Conservation (phyloP, 768 basidiomycete genomes). For the Exidia glandulosa region DNA sequence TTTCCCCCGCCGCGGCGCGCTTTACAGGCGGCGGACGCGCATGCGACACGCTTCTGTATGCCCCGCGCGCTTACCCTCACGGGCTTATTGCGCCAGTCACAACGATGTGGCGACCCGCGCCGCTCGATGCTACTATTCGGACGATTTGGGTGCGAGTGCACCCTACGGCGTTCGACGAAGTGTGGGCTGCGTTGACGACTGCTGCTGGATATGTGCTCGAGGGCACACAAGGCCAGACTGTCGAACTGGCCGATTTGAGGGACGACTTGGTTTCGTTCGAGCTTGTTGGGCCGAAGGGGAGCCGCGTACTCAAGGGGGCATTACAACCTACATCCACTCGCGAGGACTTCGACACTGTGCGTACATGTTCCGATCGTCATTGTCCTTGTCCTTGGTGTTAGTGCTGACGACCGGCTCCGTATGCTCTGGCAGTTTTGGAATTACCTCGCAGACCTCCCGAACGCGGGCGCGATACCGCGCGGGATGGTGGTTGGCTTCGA, state of each 20-base stretch:
- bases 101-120: constrained; percentile 58
- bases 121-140: constrained; percentile 19
- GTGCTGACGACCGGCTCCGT: no score
- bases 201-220: constrained; percentile 25
- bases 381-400: no score
- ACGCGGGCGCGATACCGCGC: constrained; percentile 54
- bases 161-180: constrained; percentile 54
- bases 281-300: constrained; percentile 78
- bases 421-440: constrained; percentile 74
- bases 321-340: no score
- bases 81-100: constrained; percentile 59
- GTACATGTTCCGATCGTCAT: no score
- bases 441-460: constrained; percentile 46
- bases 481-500: constrained; percentile 71
- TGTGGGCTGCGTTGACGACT: constrained; percentile 38
- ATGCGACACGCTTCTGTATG: constrained; percentile 59
- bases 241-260: constrained; percentile 64
- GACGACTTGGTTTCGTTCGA: constrained; percentile 74
- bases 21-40: constrained; percentile 55
- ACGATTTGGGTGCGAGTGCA: constrained; percentile 71
- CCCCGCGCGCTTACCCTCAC: constrained; percentile 50
- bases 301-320: constrained; percentile 42
- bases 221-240: constrained; percentile 12
- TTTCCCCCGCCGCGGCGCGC: constrained; percentile 52
- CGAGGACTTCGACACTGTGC: no score